These are phyloP conservation scores for Boletus eberwhitei DNA, from an alignment of 768 basidiomycete genomes.

Conservation along the genomic window DNA sequence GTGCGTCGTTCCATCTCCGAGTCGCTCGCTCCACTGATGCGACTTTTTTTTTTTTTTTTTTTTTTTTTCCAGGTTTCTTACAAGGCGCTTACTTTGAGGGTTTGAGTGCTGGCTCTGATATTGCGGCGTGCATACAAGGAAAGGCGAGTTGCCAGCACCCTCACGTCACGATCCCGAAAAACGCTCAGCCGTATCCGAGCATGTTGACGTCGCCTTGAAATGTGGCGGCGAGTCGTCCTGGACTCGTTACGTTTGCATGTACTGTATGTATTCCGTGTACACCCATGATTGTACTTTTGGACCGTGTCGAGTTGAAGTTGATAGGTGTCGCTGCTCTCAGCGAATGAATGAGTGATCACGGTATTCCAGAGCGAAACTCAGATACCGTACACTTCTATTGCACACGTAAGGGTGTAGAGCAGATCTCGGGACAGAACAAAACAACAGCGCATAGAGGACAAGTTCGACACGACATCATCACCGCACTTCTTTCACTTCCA, in stretches of 20 bases:
- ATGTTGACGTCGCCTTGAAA: conserved; percentile 7
- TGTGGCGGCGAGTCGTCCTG: too few species aligned
- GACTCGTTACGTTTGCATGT: neutral
- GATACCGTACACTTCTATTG: too few species aligned
- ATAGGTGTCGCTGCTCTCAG: too few species aligned
- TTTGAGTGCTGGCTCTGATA: conserved; percentile 33
- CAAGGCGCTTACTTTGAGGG: conserved; percentile 61
- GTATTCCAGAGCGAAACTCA: too few species aligned
- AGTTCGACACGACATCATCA: neutral
- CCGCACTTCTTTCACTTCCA: neutral
- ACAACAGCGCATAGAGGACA: neutral
- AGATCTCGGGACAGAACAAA: neutral
- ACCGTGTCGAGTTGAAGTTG: too few species aligned
- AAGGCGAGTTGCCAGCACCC: conserved; percentile 24
- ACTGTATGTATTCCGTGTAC: too few species aligned
- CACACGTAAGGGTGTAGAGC: neutral
- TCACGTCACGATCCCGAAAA: conserved; percentile 26
- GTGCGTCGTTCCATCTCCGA: conserved; percentile 30
- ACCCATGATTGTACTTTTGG: too few species aligned
- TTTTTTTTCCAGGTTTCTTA: conserved; percentile 41
- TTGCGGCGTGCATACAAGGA: conserved; percentile 41
- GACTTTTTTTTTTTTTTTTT: neutral
- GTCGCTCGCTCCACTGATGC: neutral
- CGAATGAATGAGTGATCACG: too few species aligned
- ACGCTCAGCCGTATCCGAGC: conserved; percentile 32